Percentiles rank a stretch among this genome's conserved stretches.
Conservation (phyloP, 208 protist genomes). For the Leishmania tarentolae region DNA sequence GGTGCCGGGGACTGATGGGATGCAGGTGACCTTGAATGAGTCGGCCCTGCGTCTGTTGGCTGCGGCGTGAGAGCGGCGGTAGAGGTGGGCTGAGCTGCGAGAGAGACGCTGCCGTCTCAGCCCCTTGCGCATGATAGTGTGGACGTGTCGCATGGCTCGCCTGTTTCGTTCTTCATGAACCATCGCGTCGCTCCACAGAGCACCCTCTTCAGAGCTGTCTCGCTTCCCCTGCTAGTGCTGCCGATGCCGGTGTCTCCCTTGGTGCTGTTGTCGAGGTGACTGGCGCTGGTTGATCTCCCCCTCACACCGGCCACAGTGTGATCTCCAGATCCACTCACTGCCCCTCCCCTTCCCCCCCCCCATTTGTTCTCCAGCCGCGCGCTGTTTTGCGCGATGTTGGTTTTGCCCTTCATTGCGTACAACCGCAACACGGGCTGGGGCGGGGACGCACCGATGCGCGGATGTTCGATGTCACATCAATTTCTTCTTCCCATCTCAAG, state of each 20-base stretch:
- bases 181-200: background rate
- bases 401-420: background rate
- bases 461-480: background rate
- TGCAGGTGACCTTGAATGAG: conserved; percentile 50
- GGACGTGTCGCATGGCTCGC: background rate
- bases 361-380: background rate
- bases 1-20: conserved; percentile 19
- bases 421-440: background rate
- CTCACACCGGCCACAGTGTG: background rate
- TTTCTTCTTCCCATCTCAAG: background rate
- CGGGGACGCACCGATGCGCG: too few species aligned
- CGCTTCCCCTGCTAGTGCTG: background rate
- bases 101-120: background rate
- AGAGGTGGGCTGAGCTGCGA: background rate
- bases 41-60: conserved; percentile 29
- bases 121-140: background rate
- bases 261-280: background rate
- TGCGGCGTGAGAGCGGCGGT: conserved; percentile 1
- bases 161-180: background rate
- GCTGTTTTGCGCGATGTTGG: background rate
- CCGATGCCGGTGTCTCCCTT: background rate
- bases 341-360: background rate
- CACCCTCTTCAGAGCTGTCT: background rate
- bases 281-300: background rate
- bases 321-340: background rate